These are phyloP conservation scores for Trichoderma sp. DNA, from an alignment of 2,329 filamentous ascomycete species.

Conservation along the genomic window DNA sequence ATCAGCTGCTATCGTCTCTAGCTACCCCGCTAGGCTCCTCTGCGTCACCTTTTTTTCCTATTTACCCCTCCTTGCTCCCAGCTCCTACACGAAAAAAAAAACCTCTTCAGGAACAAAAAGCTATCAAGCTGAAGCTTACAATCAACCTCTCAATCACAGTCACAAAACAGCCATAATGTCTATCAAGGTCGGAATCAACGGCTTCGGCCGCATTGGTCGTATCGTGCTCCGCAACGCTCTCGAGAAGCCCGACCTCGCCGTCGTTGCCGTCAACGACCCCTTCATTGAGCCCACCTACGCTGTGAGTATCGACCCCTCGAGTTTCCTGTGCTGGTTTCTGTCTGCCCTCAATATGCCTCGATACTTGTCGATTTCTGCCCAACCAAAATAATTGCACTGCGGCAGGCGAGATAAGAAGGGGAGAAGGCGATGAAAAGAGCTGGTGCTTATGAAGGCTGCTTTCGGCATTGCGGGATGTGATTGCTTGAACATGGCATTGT, in stretches of 20 bases:
- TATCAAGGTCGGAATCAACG: conserved; percentile 94
- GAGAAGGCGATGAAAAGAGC: not conserved
- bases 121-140: conserved; percentile 30
- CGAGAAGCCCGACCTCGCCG: conserved; percentile 84
- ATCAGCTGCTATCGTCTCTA: not conserved
- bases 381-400: not conserved
- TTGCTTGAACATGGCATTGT: not conserved
- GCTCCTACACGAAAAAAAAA: conserved; percentile 14
- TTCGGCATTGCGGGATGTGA: not conserved
- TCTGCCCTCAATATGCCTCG: conserved; percentile 19
- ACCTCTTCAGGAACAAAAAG: not conserved
- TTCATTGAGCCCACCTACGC: conserved; percentile 99
- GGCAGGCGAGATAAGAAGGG: not conserved
- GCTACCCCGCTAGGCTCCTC: conserved; percentile 27
- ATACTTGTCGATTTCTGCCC: not conserved
- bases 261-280: conserved; percentile 98
- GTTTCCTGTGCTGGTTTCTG: conserved; percentile 17
- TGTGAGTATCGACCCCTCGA: conserved; percentile 63
- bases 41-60: conserved; percentile 33
- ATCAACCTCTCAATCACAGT: conserved; percentile 29
- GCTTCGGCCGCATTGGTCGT: conserved; percentile 98
- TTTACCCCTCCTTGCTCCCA: conserved; percentile 31
- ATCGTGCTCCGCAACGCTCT: conserved; percentile 99
- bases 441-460: not conserved
- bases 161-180: conserved; percentile 23